Base-by-base conservation (phyloP, 2,329 filamentous ascomycete species). In the Simplicillium aogashimaense region DNA sequence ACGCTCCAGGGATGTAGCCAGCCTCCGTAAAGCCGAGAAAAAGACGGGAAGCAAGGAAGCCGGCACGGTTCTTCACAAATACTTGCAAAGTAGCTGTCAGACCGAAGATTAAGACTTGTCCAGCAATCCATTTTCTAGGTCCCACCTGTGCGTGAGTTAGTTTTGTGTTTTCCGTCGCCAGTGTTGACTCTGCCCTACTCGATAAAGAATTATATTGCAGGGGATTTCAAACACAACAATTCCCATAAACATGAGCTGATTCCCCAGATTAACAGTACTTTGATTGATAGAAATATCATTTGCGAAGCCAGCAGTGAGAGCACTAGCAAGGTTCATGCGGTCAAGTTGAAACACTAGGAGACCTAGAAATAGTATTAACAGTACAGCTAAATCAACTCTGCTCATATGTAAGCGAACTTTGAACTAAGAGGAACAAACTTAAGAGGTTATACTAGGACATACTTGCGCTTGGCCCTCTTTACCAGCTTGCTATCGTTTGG, bases 71-170 rank as follows among this genome's bases (percentile, higher is more conserved):
- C 25, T 56, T 58, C 38, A 70, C 61, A 49, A 73, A 77, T 4
- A 69, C 64, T 49, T 77, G 73, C 48, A 76, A 74, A 1, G 69
- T 72, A 17, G 64, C 67, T 38, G 76, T 70, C 14, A 65, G 58
- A 5, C 72, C 72, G 42, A 67, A 76, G 32, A 70, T 59, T 46
- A 75, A 70, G 15, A 76, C 53, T 48, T 76, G 71, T 1, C 65
- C 57, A 0, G 71, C 68, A 1, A 76, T 57, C 72, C 72, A 76
- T 36, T 64, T 63, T n/a, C 41, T 37, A 2, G 41, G 46, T 2
- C 56, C 55, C n/a, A n/a, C n/a, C n/a, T n/a, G n/a, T n/a, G n/a
- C n/a, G n/a, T n/a, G n/a, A n/a, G n/a, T n/a, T n/a, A n/a, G n/a
- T n/a, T n/a, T n/a, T n/a, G n/a, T n/a, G n/a, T n/a, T n/a, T n/a